Base-by-base conservation (phyloP, 108 stramenopile species). In the Cyclotella cryptica region DNA sequence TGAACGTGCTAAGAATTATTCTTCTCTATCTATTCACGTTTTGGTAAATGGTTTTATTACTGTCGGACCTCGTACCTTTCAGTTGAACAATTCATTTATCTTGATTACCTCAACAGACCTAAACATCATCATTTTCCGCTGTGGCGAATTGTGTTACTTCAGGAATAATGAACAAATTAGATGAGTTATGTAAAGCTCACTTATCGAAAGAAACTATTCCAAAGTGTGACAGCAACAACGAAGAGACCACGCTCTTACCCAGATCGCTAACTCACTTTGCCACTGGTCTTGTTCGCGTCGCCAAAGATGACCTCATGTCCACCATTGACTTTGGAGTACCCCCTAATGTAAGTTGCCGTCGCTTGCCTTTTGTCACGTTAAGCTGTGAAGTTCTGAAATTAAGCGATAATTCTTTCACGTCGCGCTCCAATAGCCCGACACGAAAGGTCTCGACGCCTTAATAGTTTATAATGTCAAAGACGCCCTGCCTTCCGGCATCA, bases 401-500 rank as follows among this genome's bases (percentile, higher is more conserved):
- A n/a, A 49, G 47, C 47, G 15, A 49, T n/a, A 49, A n/a, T 9
- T 49, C 47, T 3, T 49, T n/a, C 3, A 17, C n/a, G 3, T 49
- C n/a, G 47, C 1, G 3, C 18, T n/a, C 15, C 55, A 24, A 22
- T 55, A 55, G 55, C 60, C 63, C 17, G 46, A 57, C 54, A 72
- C 53, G 10, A 39, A 72, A 51, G 26, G 45, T 58, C 54, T 60
- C 18, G 81, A 83, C 70, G 81, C 81, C 39, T 52, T 83, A 28
- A 83, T 83, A 15, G 45, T 83, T 7, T 83, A 83, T 75, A 83
- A 72, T 57, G 67, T 41, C 18, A 30, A 63, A 60, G 13, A 44
- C 0, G 74, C 81, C 28, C 44, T 76, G 40, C 81, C 81, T 21
- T 69, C 66, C 55, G 49, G 69, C 21, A 43, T 53, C 47, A 43